Percentiles rank a stretch among this genome's conserved stretches.
phyloP scores from a whole-genome alignment of 768 basidiomycete species.

The Boletus eberwhitei region DNA sequence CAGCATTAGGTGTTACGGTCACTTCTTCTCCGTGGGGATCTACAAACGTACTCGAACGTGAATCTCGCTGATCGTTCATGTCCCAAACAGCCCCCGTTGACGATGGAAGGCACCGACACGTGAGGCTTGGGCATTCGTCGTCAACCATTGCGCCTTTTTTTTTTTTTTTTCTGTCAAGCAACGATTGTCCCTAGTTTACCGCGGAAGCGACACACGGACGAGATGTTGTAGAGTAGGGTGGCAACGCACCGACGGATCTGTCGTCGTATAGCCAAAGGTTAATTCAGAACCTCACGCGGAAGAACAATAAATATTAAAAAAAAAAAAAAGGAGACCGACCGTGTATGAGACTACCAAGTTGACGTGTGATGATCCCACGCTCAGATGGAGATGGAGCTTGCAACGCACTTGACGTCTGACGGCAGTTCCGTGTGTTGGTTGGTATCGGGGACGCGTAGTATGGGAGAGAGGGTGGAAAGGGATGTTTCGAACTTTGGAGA shows the following conservation, averaged over 20 bases:
- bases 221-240: conserved; percentile 3
- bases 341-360: not conserved
- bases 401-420: conserved; percentile 7
- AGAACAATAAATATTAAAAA: not conserved
- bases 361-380: conserved; percentile 4
- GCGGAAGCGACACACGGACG: not conserved
- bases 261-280: not conserved
- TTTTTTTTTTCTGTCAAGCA: not conserved
- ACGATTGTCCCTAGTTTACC: too few species aligned
- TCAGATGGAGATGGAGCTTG: not conserved
- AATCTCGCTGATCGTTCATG: conserved; percentile 14
- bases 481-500: conserved; percentile 6
- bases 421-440: not conserved
- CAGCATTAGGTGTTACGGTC: not conserved
- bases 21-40: conserved; percentile 1
- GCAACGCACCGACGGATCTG: conserved; percentile 4
- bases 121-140: not conserved
- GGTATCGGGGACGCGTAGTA: too few species aligned
- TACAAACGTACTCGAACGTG: conserved; percentile 2
- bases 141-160: not conserved
- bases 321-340: not conserved
- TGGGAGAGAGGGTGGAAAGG: too few species aligned
- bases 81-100: not conserved
- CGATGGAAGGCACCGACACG: too few species aligned
- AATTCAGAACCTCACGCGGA: not conserved